Conservation (phyloP, 768 basidiomycete genomes). For the Tylopilus sp. region DNA sequence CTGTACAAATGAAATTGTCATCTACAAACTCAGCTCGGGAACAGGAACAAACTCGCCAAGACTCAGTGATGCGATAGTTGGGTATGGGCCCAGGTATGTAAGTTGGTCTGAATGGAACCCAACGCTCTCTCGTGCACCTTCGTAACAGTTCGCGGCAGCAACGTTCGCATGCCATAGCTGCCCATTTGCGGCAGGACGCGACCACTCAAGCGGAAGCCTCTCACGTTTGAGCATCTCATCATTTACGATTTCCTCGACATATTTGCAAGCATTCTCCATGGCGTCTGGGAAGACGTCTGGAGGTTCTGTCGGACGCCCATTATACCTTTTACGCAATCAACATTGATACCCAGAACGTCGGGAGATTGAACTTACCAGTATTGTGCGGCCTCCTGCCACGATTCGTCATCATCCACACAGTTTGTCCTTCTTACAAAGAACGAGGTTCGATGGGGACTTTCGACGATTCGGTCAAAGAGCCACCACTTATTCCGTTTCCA, state of each 20-base stretch:
- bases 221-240: constrained; percentile 59
- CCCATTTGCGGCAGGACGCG: constrained; percentile 18
- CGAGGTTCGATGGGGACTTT: constrained; percentile 80
- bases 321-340: constrained; percentile 56
- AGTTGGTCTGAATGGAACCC: constrained; percentile 81
- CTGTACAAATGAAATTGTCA: constrained; percentile 31
- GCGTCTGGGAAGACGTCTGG: constrained; percentile 56
- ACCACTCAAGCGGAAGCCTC: constrained; percentile 70
- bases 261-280: constrained; percentile 78
- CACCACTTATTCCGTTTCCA: constrained; percentile 84
- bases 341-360: not conserved
- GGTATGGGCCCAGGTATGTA: constrained; percentile 79
- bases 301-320: constrained; percentile 59
- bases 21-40: not conserved
- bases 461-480: constrained; percentile 77
- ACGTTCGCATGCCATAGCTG: constrained; percentile 75
- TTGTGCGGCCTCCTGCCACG: constrained; percentile 70
- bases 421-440: constrained; percentile 63
- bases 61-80: constrained; percentile 82
- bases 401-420: constrained; percentile 41
- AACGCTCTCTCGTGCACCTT: constrained; percentile 77
- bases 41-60: constrained; percentile 46
- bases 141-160: constrained; percentile 81
- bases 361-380: constrained; percentile 52
- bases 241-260: constrained; percentile 69